These are phyloP conservation scores for Boletus rufocinnamomeus DNA, from an alignment of 768 basidiomycete genomes.

Conservation along the genomic window DNA sequence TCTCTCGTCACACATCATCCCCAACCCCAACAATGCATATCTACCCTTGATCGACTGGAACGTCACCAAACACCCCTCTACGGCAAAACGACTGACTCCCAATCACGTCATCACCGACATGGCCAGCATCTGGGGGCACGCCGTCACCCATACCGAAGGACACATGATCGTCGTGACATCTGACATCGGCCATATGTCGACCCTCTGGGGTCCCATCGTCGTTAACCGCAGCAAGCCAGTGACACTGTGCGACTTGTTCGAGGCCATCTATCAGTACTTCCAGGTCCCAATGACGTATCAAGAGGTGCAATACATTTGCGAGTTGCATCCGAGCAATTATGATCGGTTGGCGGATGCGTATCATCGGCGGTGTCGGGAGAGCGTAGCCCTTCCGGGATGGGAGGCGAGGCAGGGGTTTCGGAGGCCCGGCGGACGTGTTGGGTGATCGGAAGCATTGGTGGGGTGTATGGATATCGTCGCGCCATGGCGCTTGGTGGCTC, in stretches of 20 bases:
- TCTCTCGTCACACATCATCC: slow-evolving; percentile 32
- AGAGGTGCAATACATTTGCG: slow-evolving; percentile 29
- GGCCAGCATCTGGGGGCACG: slow-evolving; percentile 14
- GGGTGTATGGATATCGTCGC: slow-evolving; percentile 38
- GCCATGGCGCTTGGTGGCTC: slow-evolving; percentile 45
- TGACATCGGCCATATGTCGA: slow-evolving; percentile 25
- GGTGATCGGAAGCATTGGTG: slow-evolving; percentile 48
- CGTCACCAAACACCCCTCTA: slow-evolving; percentile 35
- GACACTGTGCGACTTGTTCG: slow-evolving; percentile 48
- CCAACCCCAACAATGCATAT: slow-evolving; percentile 33
- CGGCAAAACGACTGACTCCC: slow-evolving; percentile 34
- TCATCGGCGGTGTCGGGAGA: slow-evolving; percentile 39
- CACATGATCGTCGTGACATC: slow-evolving; percentile 28
- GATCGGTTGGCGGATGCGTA: slow-evolving; percentile 31
- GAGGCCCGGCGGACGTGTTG: slow-evolving; percentile 53
- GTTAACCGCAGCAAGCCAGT: slow-evolving; percentile 37
- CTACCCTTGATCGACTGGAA: slow-evolving; percentile 40
- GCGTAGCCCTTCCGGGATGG: slow-evolving; percentile 41
- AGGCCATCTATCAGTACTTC: slow-evolving; percentile 52
- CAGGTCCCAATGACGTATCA: slow-evolving; percentile 41
- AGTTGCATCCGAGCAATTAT: slow-evolving; percentile 22
- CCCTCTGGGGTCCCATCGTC: slow-evolving; percentile 52
- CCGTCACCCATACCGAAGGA: slow-evolving; percentile 26
- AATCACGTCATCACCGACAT: slow-evolving; percentile 29
- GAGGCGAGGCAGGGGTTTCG: slow-evolving; percentile 43